Evolutionary conservation across 1,139 yeast species (phyloP).

Genomic region (Yamadazyma atmosphaerica): DNA sequence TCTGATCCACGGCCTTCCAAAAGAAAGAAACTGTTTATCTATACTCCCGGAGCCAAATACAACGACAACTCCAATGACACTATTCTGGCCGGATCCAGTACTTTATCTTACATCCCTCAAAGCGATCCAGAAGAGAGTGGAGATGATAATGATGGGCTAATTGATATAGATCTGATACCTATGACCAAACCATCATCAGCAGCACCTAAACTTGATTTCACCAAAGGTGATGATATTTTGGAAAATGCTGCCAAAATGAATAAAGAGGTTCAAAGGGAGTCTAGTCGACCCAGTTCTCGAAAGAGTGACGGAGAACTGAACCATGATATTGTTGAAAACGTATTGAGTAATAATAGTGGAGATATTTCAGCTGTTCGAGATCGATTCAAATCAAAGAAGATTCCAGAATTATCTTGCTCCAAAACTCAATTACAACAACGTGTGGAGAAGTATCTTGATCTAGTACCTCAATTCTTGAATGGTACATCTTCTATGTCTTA

Average conservation of each 20-base stretch:
- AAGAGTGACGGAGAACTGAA: not conserved
- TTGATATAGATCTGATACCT: constrained; percentile 6
- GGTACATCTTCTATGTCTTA: constrained; percentile 43
- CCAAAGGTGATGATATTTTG: constrained; percentile 3
- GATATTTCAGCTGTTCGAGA: constrained; percentile 17
- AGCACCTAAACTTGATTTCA: not conserved
- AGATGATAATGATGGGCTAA: constrained; percentile 11
- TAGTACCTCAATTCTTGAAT: constrained; percentile 43
- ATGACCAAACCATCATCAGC: constrained; percentile 2
- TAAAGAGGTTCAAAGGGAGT: not conserved
- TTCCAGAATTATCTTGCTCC: constrained; percentile 31
- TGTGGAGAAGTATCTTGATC: constrained; percentile 27
- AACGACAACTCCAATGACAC: not conserved
- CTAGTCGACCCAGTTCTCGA: not conserved
- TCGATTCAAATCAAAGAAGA: constrained; percentile 21
- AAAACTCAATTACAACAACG: constrained; percentile 23
- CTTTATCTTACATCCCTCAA: constrained; percentile 3
- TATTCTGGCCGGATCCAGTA: too few species aligned
- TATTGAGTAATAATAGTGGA: not conserved
- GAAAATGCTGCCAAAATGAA: not conserved
- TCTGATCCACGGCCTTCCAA: too few species aligned
- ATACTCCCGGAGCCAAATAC: not conserved
- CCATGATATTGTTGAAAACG: not conserved
- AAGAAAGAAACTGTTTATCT: not conserved
- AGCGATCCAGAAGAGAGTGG: constrained; percentile 18